These are phyloP conservation scores for Botrytis cinerea DNA, from an alignment of 2,329 filamentous ascomycete genomes.

Conservation along the genomic window DNA sequence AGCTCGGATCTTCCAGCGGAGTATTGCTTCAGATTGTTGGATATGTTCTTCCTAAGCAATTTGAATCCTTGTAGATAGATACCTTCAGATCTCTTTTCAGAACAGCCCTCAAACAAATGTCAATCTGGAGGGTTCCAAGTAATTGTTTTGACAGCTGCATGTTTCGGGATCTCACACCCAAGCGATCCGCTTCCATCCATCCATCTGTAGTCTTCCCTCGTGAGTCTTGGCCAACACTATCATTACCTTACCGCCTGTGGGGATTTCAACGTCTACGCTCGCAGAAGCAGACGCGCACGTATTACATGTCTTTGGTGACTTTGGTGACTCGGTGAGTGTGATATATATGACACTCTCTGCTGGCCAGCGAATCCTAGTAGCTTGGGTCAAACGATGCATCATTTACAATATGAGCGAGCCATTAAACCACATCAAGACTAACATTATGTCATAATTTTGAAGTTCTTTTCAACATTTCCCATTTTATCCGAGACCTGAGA, in stretches of 20 bases:
- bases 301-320: neutral
- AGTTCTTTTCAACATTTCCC: neutral
- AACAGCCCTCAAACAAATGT: conserved; percentile 4
- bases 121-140: conserved; percentile 4
- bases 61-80: neutral
- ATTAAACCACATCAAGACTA: neutral
- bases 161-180: conserved; percentile 24
- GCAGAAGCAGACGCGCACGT: neutral
- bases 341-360: neutral
- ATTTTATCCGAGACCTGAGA: neutral
- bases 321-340: neutral
- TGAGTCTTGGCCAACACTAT: neutral
- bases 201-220: neutral
- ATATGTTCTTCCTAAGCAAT: neutral
- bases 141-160: conserved; percentile 25
- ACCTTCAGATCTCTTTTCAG: neutral
- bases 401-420: neutral
- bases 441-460: neutral
- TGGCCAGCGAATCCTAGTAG: conserved; percentile 9
- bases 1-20: neutral
- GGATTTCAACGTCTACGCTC: neutral
- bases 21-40: neutral
- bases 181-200: conserved; percentile 12
- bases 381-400: neutral
- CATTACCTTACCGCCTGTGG: neutral